Conservation (phyloP, 805 yeast genomes). For the Kazachstania psychrophila region DNA sequence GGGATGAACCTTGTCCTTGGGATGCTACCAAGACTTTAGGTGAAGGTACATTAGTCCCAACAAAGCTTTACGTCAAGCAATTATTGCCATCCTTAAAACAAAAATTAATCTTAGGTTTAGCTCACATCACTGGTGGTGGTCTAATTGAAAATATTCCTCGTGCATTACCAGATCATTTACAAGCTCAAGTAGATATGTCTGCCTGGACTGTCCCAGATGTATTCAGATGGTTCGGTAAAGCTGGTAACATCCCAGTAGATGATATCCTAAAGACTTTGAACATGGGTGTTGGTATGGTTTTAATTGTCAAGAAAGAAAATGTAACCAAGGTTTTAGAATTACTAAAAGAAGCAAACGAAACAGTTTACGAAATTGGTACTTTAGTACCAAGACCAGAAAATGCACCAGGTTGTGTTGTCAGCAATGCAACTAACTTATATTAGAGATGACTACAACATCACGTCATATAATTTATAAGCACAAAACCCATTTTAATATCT, state of each 20-base stretch:
- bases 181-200: conserved; percentile 70
- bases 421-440: conserved; percentile 29
- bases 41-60: conserved; percentile 78
- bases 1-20: conserved; percentile 83
- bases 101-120: conserved; percentile 71
- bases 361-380: conserved; percentile 60
- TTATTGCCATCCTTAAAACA: conserved; percentile 63
- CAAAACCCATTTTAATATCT: too few relatives aligned
- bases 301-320: conserved; percentile 63
- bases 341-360: conserved; percentile 61
- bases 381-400: conserved; percentile 40
- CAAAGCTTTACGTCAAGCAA: conserved; percentile 90
- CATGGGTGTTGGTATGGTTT: conserved; percentile 95
- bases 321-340: conserved; percentile 47
- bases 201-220: conserved; percentile 82
- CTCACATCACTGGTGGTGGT: conserved; percentile 99
- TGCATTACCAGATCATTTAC: conserved; percentile 71
- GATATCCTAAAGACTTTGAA: conserved; percentile 89
- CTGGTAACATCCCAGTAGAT: conserved; percentile 78
- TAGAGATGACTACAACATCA: conserved; percentile 4
- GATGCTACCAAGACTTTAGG: conserved; percentile 62
- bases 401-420: conserved; percentile 56
- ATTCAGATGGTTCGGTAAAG: conserved; percentile 87
- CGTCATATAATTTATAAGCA: background rate
- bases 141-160: conserved; percentile 93